Percentiles rank a stretch among this genome's conserved stretches.
Conservation (phyloP, 2,329 filamentous ascomycete species). For the Emydomyces testavorans region DNA sequence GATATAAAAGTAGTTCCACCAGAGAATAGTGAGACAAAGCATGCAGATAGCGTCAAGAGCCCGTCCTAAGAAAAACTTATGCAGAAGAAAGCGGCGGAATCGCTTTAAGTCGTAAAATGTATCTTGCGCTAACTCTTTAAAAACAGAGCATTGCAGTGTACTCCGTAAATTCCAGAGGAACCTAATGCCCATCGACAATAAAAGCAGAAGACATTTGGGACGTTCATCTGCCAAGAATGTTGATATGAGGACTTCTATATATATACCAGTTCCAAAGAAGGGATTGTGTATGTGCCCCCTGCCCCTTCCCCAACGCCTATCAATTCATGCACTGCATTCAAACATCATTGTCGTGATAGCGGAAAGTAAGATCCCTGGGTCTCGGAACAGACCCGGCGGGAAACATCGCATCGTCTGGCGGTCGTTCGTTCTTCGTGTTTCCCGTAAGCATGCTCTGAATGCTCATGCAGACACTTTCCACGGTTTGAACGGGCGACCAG, state of each 20-base stretch:
- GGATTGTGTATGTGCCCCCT: too few species aligned
- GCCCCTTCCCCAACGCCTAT: not conserved
- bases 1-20: too few species aligned
- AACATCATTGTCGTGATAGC: conserved; percentile 68
- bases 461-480: conserved; percentile 93
- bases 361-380: conserved; percentile 81
- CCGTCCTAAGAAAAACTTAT: too few species aligned
- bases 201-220: too few species aligned
- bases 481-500: conserved; percentile 94
- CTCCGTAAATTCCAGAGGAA: not conserved
- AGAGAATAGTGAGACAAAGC: too few species aligned
- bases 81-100: too few species aligned
- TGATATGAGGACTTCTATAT: too few species aligned
- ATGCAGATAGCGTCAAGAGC: too few species aligned
- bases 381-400: conserved; percentile 66
- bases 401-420: conserved; percentile 81
- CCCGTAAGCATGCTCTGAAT: conserved; percentile 97
- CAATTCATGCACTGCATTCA: conserved; percentile 43
- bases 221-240: too few species aligned
- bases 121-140: not conserved
- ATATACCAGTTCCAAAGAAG: too few species aligned
- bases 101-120: not conserved
- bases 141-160: not conserved
- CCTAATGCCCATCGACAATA: not conserved
- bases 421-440: conserved; percentile 82